Base-by-base conservation (phyloP, 805 yeast species). In the Wickerhamiella shivajii region DNA sequence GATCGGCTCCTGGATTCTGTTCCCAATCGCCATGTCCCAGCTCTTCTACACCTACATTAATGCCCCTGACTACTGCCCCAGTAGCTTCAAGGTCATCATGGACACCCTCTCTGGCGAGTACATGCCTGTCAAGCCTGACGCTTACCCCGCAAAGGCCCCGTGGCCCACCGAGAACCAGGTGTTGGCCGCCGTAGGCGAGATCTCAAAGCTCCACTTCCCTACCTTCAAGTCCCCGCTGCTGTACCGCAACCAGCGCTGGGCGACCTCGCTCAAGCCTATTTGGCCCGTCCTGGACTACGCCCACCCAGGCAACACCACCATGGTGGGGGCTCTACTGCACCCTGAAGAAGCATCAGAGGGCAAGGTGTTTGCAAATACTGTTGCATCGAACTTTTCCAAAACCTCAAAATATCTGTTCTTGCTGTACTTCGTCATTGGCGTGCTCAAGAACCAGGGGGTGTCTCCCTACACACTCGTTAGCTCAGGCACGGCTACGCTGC, bases 11-110 rank as follows among this genome's bases (percentile, higher is more conserved):
- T 59, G 63, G 63, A 49, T 36, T 24, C 44, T 60, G 35, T 56
- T 60, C 44, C 65, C 65, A 3, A 36, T 56, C 12, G 59, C 64
- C 12, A 46, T 53, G 38, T 46, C 56, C 11, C 63, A 60, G 45
- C 51, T 60, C 31, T 50, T 60, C 36, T 45, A 56, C 39, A 38
- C 56, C 5, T 52, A 53, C 32, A 41, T 56, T 22, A 44, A 49
- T 34, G 49, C 55, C 31, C 57, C 55, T 4, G 61, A 56, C 22
- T 41, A 46, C 24, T 46, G 53, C 17, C 60, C 64, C 1, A 30
- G 34, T 15, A 41, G 44, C 23, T 55, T 60, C 44, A 42, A 38
- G 17, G 35, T 41, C 12, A 27, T 55, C 13, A 42, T 60, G 51
- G 36, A 43, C 17, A 29, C 34, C 24, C 41, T 56, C 26, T 42